Conservation (phyloP, 2,329 filamentous ascomycete species). For the Aspergillus sergii region DNA sequence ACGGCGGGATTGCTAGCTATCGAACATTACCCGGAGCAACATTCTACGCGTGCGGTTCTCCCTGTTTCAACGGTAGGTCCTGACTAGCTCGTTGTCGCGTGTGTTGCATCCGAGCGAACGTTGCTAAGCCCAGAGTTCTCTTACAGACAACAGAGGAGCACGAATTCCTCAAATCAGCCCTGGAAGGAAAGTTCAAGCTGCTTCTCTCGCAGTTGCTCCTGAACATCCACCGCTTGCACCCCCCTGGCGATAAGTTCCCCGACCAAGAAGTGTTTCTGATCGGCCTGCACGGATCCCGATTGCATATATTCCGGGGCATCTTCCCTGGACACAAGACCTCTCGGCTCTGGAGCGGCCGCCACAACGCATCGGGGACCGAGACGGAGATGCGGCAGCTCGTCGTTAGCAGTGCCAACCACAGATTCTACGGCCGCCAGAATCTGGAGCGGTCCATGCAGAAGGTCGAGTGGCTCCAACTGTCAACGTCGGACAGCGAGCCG, state of each 20-base stretch:
- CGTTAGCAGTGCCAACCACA: not conserved
- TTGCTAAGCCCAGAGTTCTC: not conserved
- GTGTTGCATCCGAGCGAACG: not conserved
- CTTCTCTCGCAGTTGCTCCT: constrained; percentile 29
- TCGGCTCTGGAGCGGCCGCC: constrained; percentile 23
- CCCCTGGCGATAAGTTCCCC: constrained; percentile 27
- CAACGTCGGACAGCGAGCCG: constrained; percentile 18
- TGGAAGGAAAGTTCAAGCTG: constrained; percentile 29
- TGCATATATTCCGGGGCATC: constrained; percentile 31
- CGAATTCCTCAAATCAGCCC: constrained; percentile 17
- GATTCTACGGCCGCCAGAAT: constrained; percentile 22
- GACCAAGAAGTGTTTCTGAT: constrained; percentile 35
- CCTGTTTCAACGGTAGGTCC: constrained; percentile 26
- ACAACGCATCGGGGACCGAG: constrained; percentile 9
- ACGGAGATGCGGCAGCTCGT: not conserved
- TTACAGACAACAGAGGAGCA: constrained; percentile 19
- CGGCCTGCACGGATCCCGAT: constrained; percentile 29
- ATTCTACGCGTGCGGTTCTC: constrained; percentile 13
- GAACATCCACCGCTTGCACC: constrained; percentile 19
- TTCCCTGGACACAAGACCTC: constrained; percentile 33
- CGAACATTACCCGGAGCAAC: constrained; percentile 17
- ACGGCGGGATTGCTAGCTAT: constrained; percentile 24
- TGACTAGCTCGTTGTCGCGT: not conserved
- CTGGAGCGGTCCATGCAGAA: constrained; percentile 20
- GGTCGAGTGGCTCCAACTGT: constrained; percentile 18